These are phyloP conservation scores for Macaranga tanarius DNA, from an alignment of 441 rosid genomes.

Conservation along the genomic window DNA sequence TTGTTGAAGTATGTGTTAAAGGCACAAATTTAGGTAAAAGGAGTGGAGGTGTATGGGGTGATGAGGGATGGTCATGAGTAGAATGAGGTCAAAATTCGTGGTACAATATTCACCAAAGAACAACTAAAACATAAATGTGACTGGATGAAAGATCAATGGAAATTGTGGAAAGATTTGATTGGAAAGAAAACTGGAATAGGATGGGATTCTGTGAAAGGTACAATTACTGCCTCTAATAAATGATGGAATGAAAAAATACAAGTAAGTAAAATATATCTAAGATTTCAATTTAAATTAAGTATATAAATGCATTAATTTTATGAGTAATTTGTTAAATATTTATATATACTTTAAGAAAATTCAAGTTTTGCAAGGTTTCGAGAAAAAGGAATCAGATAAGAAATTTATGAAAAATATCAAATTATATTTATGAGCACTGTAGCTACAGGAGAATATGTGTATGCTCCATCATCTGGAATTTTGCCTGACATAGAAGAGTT, in stretches of 20 bases:
- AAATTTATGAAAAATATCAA: too few relatives aligned
- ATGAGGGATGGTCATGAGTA: background rate
- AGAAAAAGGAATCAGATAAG: background rate
- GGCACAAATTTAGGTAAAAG: too few relatives aligned
- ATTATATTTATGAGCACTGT: too few relatives aligned
- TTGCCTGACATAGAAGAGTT: too few relatives aligned
- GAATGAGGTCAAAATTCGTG: background rate
- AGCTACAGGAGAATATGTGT: too few relatives aligned
- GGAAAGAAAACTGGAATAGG: background rate
- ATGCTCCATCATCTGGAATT: too few relatives aligned
- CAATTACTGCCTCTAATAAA: background rate
- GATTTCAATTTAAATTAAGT: background rate
- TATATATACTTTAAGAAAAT: background rate
- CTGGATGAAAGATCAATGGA: background rate
- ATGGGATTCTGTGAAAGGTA: background rate
- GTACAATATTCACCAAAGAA: background rate
- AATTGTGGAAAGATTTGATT: background rate
- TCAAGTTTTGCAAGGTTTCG: background rate
- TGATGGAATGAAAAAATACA: background rate
- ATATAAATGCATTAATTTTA: background rate
- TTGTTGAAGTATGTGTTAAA: too few relatives aligned
- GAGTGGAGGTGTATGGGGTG: background rate
- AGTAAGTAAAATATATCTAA: too few relatives aligned
- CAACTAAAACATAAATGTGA: background rate
- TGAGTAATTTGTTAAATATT: background rate